These are phyloP conservation scores for Tritrichomonas musculus DNA, from an alignment of 208 protist species.

Conservation along the genomic window DNA sequence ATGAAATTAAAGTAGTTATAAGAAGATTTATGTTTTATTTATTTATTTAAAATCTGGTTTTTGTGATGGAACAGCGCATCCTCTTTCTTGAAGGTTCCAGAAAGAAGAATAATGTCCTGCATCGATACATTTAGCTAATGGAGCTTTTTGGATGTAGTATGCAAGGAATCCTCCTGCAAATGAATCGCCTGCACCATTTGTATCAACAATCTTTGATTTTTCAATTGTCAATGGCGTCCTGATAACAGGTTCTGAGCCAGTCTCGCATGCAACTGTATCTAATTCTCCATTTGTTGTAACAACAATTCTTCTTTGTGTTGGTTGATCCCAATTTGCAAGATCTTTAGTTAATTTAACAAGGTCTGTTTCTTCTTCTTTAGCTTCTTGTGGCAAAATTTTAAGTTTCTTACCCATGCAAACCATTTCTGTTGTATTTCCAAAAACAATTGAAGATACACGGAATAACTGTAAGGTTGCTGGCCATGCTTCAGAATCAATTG, in stretches of 20 bases:
- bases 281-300: not conserved
- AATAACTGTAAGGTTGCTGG: not conserved
- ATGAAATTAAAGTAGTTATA: no score
- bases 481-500: not conserved
- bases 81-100: not conserved
- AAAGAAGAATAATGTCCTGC: not conserved
- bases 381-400: not conserved
- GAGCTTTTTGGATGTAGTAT: conserved; percentile 48
- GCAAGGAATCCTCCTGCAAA: conserved; percentile 94
- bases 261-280: conserved; percentile 64
- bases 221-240: conserved; percentile 63
- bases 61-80: not conserved
- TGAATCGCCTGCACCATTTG: conserved; percentile 89
- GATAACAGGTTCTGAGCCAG: conserved; percentile 41
- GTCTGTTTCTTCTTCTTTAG: not conserved
- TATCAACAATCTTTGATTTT: conserved; percentile 80
- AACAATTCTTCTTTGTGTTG: not conserved
- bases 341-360: not conserved
- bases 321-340: not conserved
- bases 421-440: not conserved
- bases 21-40: no score
- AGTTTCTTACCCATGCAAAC: not conserved
- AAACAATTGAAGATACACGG: not conserved
- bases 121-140: not conserved
- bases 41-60: not conserved